Evolutionary conservation across 805 yeast genomes (phyloP), one percentile per base, ranked within the genome.

Genomic region (Saccharomycopsis schoenii): DNA sequence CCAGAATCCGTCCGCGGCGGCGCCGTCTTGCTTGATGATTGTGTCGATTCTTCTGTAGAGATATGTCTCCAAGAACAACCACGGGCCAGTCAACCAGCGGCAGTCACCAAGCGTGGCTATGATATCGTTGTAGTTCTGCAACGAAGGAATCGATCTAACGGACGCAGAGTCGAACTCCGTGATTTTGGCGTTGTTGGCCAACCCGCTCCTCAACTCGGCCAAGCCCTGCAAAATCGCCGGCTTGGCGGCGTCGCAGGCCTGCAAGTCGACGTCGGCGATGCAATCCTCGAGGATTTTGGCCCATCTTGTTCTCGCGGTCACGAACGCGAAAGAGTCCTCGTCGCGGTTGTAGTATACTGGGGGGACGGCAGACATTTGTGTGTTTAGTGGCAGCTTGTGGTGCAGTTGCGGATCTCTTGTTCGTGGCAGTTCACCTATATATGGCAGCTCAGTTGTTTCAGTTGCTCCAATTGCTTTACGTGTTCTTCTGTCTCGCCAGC

Each of bases 51-150:
- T 71, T 62, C 96, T 83, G 74, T 94, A 94, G 62, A 94, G 70
- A 69, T 86, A 85, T 71, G 97, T 86, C 72, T 96, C 99, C 51
- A 87, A 76, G 68, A 79, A 86, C 59, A 94, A 75, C 99, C 99
- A 94, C 19, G 96, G 97, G 0, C 93, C 96, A 9, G 85, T 78
- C 55, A 77, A 74, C 97, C 97, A 94, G 68, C n/a, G 21, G 9
- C 40, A n/a, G 5, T 39, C 51, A 2, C 59, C 58, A 57, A 71
- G 72, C 29, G 69, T 65, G 25, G 67, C 69, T 67, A 84, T 73
- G 41, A 80, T 78, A 2, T 77, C 79, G 73, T 93, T 89, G 74
- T 83, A 92, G 6, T 81, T 75, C 12, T 71, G 70, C 61, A 85
- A 79, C 41, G 83, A 80, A 10, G 75, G 70, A 51, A 77, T 74